These are phyloP conservation scores for Colletotrichum shisoi DNA, from an alignment of 2,329 filamentous ascomycete genomes.

Conservation along the genomic window DNA sequence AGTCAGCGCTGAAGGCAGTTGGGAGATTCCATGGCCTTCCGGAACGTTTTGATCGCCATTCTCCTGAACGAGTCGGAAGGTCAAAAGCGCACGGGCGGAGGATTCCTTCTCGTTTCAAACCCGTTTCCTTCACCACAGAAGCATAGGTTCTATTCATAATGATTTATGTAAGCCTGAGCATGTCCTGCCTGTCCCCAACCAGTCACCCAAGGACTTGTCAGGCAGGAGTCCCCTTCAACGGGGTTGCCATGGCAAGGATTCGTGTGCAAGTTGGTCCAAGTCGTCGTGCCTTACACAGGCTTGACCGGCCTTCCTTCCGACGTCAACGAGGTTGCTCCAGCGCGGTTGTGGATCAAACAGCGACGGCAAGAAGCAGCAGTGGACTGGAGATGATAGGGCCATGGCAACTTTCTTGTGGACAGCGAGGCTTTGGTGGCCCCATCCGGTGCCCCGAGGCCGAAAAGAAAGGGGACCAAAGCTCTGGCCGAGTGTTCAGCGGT, in stretches of 20 bases:
- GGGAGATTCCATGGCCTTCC: conserved; percentile 32
- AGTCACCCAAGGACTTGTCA: too few relatives aligned
- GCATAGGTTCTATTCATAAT: conserved; percentile 1
- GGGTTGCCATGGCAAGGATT: neutral
- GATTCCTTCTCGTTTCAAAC: conserved; percentile 31
- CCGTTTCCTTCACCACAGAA: conserved; percentile 25
- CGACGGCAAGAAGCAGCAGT: conserved; percentile 1
- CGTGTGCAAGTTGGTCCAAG: conserved; percentile 2
- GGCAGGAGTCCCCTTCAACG: neutral
- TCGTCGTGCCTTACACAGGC: neutral
- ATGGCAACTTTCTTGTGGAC: neutral
- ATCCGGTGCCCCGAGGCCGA: neutral
- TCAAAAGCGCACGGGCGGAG: conserved; percentile 4
- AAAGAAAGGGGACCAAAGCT: conserved; percentile 27
- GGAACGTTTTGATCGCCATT: conserved; percentile 33
- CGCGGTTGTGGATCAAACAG: neutral
- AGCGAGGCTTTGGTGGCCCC: neutral
- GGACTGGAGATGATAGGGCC: neutral
- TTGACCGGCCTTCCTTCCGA: conserved; percentile 1
- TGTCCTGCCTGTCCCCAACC: neutral
- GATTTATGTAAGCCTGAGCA: neutral
- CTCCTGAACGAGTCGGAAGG: conserved; percentile 18
- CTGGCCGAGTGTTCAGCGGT: conserved; percentile 30
- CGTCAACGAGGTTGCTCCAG: neutral
- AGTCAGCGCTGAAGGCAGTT: neutral